phyloP scores from a whole-genome alignment of 2,329 filamentous ascomycete species.

The Cyphellophora attinorum region DNA sequence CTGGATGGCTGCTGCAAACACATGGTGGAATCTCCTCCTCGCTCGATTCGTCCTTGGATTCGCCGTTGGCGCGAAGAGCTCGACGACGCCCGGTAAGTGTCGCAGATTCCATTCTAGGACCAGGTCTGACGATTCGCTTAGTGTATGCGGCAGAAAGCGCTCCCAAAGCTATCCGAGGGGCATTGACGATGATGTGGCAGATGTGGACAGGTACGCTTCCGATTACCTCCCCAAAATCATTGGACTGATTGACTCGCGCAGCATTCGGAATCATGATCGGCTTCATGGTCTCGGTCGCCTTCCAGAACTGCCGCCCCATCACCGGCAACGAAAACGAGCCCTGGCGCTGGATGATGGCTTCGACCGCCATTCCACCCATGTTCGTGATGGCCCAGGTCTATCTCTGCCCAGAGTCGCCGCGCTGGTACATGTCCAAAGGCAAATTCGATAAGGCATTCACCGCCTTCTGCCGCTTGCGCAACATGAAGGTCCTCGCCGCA shows the following conservation, averaged over 20 bases:
- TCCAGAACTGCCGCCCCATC: conserved; percentile 16
- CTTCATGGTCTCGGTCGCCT: conserved; percentile 40
- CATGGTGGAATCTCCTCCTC: conserved; percentile 21
- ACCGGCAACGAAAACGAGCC: conserved; percentile 39
- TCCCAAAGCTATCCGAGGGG: conserved; percentile 40
- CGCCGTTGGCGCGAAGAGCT: conserved; percentile 32
- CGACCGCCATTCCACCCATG: conserved; percentile 53
- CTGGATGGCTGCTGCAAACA: background rate
- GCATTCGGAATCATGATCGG: conserved; percentile 30
- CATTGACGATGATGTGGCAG: conserved; percentile 45
- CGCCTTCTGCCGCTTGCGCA: conserved; percentile 21
- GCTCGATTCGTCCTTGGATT: conserved; percentile 32
- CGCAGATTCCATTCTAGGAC: too few relatives aligned
- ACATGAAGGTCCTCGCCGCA: conserved; percentile 20
- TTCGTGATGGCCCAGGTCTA: conserved; percentile 53
- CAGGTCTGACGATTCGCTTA: too few relatives aligned
- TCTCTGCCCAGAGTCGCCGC: conserved; percentile 49
- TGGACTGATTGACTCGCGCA: background rate
- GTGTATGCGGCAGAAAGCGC: conserved; percentile 40
- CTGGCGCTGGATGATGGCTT: conserved; percentile 62
- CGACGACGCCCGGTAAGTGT: conserved; percentile 37
- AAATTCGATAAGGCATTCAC: conserved; percentile 20
- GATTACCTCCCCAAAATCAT: background rate
- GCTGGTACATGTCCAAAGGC: conserved; percentile 31
- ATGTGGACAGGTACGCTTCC: conserved; percentile 31